These are phyloP conservation scores for Somion occarium DNA, from an alignment of 1,284 basidiomycete species.

Conservation along the genomic window DNA sequence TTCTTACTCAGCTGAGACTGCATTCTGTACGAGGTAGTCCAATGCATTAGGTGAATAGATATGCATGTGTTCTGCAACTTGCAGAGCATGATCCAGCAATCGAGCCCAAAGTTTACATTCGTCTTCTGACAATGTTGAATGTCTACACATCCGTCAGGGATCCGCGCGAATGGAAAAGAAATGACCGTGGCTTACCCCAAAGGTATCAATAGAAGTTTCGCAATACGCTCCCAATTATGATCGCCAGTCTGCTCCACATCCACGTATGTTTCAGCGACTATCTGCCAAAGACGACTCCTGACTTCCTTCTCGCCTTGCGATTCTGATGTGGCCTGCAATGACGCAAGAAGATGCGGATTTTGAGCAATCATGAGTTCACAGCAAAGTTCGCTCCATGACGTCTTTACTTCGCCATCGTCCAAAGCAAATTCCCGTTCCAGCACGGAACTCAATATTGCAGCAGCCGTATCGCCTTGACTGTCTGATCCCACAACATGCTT, in stretches of 20 bases:
- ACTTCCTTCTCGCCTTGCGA: constrained; percentile 6
- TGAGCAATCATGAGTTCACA: constrained; percentile 33
- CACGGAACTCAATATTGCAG: constrained; percentile 37
- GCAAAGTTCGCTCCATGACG: constrained; percentile 42
- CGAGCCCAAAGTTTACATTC: constrained; percentile 7
- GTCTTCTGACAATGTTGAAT: constrained; percentile 12
- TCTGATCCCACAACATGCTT: constrained; percentile 37
- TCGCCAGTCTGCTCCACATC: background rate
- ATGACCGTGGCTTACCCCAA: constrained; percentile 33
- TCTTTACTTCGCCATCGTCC: constrained; percentile 30
- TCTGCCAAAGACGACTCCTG: constrained; percentile 26
- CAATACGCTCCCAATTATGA: constrained; percentile 31
- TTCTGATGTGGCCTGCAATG: constrained; percentile 11
- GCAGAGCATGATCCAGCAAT: background rate
- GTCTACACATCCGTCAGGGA: background rate
- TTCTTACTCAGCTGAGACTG: background rate
- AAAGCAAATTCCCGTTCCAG: constrained; percentile 36
- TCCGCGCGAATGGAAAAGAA: background rate
- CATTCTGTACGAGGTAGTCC: background rate
- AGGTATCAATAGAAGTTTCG: constrained; percentile 41
- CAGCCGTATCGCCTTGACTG: constrained; percentile 37
- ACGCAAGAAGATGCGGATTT: constrained; percentile 21
- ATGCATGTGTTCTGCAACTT: background rate
- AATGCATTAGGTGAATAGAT: background rate
- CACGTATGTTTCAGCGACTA: constrained; percentile 22